These are phyloP conservation scores for Rhododendron kiyosumense DNA, from an alignment of 148 eudicot species.

Conservation along the genomic window DNA sequence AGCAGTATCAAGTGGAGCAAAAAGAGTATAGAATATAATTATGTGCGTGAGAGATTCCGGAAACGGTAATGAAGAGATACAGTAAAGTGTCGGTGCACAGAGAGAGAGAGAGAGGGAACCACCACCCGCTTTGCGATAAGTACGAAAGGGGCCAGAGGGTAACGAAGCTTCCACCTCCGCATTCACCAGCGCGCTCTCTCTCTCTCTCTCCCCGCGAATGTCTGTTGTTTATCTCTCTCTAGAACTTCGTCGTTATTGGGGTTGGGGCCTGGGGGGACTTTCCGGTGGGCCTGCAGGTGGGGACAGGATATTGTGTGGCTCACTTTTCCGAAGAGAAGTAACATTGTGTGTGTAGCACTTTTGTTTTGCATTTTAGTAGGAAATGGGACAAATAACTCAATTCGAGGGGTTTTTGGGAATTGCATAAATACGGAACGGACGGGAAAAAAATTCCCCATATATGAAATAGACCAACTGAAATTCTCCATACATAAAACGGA, in stretches of 20 bases:
- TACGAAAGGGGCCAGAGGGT: too few species aligned
- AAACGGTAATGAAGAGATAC: not conserved
- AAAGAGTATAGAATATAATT: not conserved
- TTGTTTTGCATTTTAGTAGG: too few species aligned
- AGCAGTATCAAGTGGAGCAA: not conserved
- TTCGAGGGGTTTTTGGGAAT: too few species aligned
- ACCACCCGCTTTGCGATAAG: not conserved
- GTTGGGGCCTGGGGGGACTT: not conserved
- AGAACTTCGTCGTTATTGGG: not conserved
- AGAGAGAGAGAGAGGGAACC: not conserved
- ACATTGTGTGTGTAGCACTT: too few species aligned
- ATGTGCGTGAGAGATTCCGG: not conserved
- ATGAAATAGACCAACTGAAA: too few species aligned
- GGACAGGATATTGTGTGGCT: not conserved
- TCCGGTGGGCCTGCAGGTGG: not conserved
- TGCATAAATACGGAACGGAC: too few species aligned
- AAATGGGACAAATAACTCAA: too few species aligned
- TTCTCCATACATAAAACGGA: too few species aligned
- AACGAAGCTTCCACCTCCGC: not conserved
- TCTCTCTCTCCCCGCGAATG: not conserved
- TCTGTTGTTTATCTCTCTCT: not conserved
- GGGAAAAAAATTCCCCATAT: too few species aligned
- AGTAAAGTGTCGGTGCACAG: slow-evolving; percentile 8
- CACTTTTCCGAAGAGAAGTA: not conserved
- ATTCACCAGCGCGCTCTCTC: not conserved